phyloP scores from a whole-genome alignment of 2,329 filamentous ascomycete species.

The Ophiosphaerella narmari region DNA sequence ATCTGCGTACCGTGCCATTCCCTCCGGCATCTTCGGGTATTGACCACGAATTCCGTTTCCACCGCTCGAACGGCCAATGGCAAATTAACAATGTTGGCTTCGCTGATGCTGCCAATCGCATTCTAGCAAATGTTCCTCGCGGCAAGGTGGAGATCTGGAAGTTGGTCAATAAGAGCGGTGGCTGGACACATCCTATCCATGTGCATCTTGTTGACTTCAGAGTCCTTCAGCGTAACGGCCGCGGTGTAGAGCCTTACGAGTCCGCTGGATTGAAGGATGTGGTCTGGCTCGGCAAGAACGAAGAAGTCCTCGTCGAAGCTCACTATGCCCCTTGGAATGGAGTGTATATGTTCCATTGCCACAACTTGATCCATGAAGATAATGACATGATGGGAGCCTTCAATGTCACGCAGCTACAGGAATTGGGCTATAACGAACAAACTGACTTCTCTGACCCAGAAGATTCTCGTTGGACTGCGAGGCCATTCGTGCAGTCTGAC shows the following conservation, averaged over 20 bases:
- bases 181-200: conserved; percentile 60
- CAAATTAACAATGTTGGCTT: conserved; percentile 39
- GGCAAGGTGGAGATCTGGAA: conserved; percentile 44
- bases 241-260: conserved; percentile 53
- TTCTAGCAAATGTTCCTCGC: conserved; percentile 40
- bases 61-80: conserved; percentile 36
- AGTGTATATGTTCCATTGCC: conserved; percentile 54
- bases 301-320: conserved; percentile 41
- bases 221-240: conserved; percentile 53
- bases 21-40: conserved; percentile 27
- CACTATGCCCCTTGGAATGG: conserved; percentile 50
- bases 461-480: conserved; percentile 24
- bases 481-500: conserved; percentile 15
- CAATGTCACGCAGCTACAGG: conserved; percentile 45
- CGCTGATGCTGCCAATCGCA: conserved; percentile 35
- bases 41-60: conserved; percentile 39
- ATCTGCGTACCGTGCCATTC: conserved; percentile 31
- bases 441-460: conserved; percentile 34
- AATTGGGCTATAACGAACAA: conserved; percentile 34
- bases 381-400: conserved; percentile 51
- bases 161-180: conserved; percentile 54
- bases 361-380: conserved; percentile 53
- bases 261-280: conserved; percentile 61
- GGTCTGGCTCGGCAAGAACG: conserved; percentile 58
- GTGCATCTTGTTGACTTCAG: conserved; percentile 64